Conservation (phyloP, 768 basidiomycete genomes). For the Gelatoporia subvermispora region DNA sequence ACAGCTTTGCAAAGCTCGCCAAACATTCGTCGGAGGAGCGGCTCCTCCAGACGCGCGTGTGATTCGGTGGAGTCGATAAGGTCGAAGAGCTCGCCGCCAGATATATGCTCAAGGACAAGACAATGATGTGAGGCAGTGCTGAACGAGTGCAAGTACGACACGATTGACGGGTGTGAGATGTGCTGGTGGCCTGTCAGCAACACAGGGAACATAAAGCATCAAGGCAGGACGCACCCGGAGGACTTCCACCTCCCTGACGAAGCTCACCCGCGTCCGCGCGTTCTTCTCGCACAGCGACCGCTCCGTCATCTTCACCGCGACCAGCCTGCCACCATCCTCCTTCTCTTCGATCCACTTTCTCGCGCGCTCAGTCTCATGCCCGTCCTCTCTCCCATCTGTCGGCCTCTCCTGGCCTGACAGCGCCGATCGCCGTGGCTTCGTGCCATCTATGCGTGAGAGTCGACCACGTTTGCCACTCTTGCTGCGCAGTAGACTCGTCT, state of each 20-base stretch:
- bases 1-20: constrained; percentile 73
- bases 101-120: constrained; percentile 70
- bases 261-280: constrained; percentile 71
- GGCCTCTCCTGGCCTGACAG: neutral
- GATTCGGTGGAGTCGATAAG: constrained; percentile 54
- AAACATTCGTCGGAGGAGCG: constrained; percentile 64
- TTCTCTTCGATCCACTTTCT: constrained; percentile 22
- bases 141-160: constrained; percentile 65
- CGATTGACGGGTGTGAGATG: constrained; percentile 78
- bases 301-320: constrained; percentile 54
- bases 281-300: constrained; percentile 43
- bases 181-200: constrained; percentile 38
- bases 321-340: constrained; percentile 28
- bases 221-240: constrained; percentile 50
- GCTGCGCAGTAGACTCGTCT: constrained; percentile 18
- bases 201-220: neutral
- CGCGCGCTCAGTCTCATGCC: constrained; percentile 2
- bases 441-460: constrained; percentile 11
- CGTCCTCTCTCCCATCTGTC: constrained; percentile 3
- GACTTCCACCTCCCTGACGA: constrained; percentile 80
- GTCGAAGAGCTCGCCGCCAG: constrained; percentile 79
- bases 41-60: constrained; percentile 32
- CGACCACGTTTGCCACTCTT: constrained; percentile 16
- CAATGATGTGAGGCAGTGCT: constrained; percentile 70
- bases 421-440: constrained; percentile 6